Evolutionary conservation across 2,329 filamentous ascomycete genomes (phyloP).

Genomic region (Aureobasidium subglaciale): DNA sequence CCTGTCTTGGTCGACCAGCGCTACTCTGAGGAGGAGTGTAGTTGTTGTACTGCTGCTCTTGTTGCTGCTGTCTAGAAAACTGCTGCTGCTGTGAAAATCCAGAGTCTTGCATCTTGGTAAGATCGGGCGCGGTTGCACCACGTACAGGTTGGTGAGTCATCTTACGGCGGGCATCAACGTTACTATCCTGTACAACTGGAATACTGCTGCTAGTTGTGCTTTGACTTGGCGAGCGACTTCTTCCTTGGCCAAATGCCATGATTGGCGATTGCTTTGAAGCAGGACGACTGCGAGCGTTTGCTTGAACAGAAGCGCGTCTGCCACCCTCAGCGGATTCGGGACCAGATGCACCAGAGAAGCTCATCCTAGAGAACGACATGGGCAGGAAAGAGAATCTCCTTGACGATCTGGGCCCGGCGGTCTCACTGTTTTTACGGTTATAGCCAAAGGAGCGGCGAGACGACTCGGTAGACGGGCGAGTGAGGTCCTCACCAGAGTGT

Average conservation of each 20-base stretch:
- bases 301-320: slow-evolving; percentile 27
- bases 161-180: slow-evolving; percentile 18
- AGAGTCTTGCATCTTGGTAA: slow-evolving; percentile 14
- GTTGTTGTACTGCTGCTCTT: slow-evolving; percentile 7
- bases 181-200: slow-evolving; percentile 37
- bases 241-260: slow-evolving; percentile 39
- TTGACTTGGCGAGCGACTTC: slow-evolving; percentile 38
- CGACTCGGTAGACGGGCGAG: slow-evolving; percentile 43
- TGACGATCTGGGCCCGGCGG: slow-evolving; percentile 32
- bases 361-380: slow-evolving; percentile 40
- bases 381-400: slow-evolving; percentile 46
- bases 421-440: slow-evolving; percentile 39
- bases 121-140: slow-evolving; percentile 22
- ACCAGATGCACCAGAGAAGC: slow-evolving; percentile 29
- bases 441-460: slow-evolving; percentile 45
- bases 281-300: slow-evolving; percentile 26
- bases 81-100: slow-evolving; percentile 17
- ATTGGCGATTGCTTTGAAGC: slow-evolving; percentile 25
- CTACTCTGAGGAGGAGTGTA: slow-evolving; percentile 9
- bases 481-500: slow-evolving; percentile 42
- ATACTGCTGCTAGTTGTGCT: slow-evolving; percentile 36
- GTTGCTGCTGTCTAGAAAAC: slow-evolving; percentile 14
- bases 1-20: slow-evolving; percentile 9
- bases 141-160: slow-evolving; percentile 21
- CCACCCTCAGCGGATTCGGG: slow-evolving; percentile 32